Evolutionary conservation across 352 stramenopile genomes (phyloP).

Genomic region (Phytophthora foliorum): DNA sequence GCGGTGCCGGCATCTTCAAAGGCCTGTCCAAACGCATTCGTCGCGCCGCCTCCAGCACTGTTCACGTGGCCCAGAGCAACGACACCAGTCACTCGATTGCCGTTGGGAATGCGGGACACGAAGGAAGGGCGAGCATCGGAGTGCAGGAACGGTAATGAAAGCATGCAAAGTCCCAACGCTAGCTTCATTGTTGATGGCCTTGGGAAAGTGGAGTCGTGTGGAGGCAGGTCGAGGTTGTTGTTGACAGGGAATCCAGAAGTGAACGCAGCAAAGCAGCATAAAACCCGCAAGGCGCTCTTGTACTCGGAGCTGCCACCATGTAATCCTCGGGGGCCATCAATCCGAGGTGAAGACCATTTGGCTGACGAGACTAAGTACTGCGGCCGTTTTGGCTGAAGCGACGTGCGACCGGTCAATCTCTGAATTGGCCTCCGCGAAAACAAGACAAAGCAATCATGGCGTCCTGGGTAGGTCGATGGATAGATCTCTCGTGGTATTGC

Average conservation of each 20-base stretch:
- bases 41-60: constrained; percentile 50
- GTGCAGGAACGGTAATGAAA: constrained; percentile 14
- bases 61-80: constrained; percentile 67
- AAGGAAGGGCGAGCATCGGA: constrained; percentile 50
- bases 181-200: constrained; percentile 29
- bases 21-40: constrained; percentile 71
- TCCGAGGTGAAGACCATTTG: not conserved
- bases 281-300: constrained; percentile 13
- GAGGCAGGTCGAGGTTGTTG: constrained; percentile 12
- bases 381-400: constrained; percentile 29
- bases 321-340: constrained; percentile 20
- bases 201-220: not conserved
- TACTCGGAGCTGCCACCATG: not conserved
- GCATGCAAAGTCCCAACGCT: constrained; percentile 10
- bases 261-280: constrained; percentile 28
- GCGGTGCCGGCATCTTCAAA: constrained; percentile 48
- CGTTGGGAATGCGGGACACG: constrained; percentile 73
- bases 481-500: constrained; percentile 1
- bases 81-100: constrained; percentile 52
- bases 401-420: constrained; percentile 25
- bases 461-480: constrained; percentile 47
- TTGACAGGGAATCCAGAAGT: constrained; percentile 34
- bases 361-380: constrained; percentile 5
- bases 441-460: constrained; percentile 36
- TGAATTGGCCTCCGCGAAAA: not conserved